These are phyloP conservation scores for Scheffersomyces segobiensis DNA, from an alignment of 1,139 yeast species.

Conservation along the genomic window DNA sequence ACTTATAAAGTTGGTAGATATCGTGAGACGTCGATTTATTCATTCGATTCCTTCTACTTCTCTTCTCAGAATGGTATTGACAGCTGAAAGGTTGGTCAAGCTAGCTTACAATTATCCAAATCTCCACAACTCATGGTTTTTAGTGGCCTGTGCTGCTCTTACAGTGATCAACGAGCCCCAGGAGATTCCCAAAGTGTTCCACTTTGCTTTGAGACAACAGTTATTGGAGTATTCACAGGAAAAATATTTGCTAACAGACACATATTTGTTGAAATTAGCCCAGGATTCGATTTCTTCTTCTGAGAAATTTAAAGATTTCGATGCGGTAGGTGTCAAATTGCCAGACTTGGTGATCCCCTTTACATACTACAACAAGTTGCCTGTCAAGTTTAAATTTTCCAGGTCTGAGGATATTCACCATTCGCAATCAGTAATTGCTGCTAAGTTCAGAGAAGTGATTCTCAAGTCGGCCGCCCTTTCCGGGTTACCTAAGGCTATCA, in stretches of 20 bases:
- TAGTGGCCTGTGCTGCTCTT: conserved; percentile 77
- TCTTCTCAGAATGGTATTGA: conserved; percentile 30
- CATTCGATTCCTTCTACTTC: background rate
- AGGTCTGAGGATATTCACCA: conserved; percentile 37
- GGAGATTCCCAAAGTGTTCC: conserved; percentile 74
- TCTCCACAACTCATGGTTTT: conserved; percentile 63
- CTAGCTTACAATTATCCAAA: conserved; percentile 55
- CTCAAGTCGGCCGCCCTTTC: conserved; percentile 75
- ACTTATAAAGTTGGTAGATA: background rate
- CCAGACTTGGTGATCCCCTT: conserved; percentile 48
- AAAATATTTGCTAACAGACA: conserved; percentile 30
- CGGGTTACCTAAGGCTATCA: conserved; percentile 85
- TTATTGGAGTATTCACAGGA: conserved; percentile 34
- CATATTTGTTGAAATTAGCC: conserved; percentile 33
- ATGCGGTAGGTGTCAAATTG: conserved; percentile 45
- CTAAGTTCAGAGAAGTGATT: conserved; percentile 71
- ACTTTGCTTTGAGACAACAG: conserved; percentile 65
- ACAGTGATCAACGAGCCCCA: conserved; percentile 81
- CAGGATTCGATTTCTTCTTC: conserved; percentile 43
- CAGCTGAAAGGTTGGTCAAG: conserved; percentile 61
- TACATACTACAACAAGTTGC: conserved; percentile 39
- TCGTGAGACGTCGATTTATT: background rate
- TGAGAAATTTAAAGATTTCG: conserved; percentile 37
- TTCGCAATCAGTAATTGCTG: conserved; percentile 45
- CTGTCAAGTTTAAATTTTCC: conserved; percentile 37